phyloP scores from a whole-genome alignment of 2,329 filamentous ascomycete genomes.

The Sclerotiophoma versabilis region DNA sequence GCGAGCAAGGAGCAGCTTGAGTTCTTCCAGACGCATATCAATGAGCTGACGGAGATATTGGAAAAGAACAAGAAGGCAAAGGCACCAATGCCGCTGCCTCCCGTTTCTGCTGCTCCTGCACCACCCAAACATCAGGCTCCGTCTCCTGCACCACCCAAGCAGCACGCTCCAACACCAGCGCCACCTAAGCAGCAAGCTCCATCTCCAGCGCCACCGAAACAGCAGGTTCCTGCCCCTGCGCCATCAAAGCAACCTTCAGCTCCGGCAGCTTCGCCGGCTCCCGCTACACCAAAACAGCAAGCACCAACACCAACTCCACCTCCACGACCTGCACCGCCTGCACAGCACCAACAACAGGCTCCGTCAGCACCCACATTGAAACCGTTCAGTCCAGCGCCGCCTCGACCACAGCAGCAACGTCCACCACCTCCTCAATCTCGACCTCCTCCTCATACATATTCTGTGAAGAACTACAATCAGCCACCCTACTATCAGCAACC shows the following conservation, averaged over 20 bases:
- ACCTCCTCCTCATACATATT: constrained; percentile 29
- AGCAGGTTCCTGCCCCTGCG: constrained; percentile 10
- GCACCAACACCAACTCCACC: constrained; percentile 14
- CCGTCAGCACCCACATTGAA: constrained; percentile 23
- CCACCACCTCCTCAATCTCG: constrained; percentile 24
- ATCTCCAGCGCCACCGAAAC: constrained; percentile 28
- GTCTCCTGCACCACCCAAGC: constrained; percentile 15
- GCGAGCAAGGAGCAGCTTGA: constrained; percentile 75
- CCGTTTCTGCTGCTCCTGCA: constrained; percentile 16
- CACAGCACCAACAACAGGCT: constrained; percentile 4
- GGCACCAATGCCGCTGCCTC: constrained; percentile 19
- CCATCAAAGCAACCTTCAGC: constrained; percentile 21
- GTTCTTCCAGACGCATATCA: constrained; percentile 81
- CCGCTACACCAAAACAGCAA: constrained; percentile 12
- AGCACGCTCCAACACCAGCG: background rate
- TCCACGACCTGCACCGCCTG: constrained; percentile 15
- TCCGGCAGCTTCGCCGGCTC: constrained; percentile 23
- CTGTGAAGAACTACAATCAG: constrained; percentile 25
- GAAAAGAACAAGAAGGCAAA: constrained; percentile 49
- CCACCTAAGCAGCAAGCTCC: constrained; percentile 19
- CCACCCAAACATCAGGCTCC: constrained; percentile 21
- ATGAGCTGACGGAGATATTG: constrained; percentile 70
- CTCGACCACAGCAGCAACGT: constrained; percentile 27
- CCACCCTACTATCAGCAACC: constrained; percentile 32
- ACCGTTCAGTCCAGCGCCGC: constrained; percentile 24